Percentiles rank a stretch among this genome's conserved stretches.
Evolutionary conservation across 2,329 filamentous ascomycete species (phyloP).

Genomic region (Arthrinium phaeospermum): DNA sequence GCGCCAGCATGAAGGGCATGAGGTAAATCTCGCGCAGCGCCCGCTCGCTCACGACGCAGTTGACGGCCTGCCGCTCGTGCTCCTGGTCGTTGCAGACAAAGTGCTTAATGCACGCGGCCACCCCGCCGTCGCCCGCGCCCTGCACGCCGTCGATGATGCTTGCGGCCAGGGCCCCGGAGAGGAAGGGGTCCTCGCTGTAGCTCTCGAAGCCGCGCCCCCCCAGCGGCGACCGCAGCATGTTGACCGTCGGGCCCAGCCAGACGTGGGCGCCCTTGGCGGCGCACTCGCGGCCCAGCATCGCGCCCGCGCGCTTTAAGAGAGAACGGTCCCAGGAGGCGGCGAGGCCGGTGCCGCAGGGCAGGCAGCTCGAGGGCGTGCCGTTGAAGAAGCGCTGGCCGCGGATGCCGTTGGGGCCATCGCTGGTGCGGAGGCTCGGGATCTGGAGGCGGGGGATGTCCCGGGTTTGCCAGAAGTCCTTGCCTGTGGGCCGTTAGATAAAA

Average conservation of each 20-base stretch:
- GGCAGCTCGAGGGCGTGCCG: slow-evolving; percentile 62
- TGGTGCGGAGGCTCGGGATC: slow-evolving; percentile 45
- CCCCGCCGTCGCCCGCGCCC: too few species aligned
- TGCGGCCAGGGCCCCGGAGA: slow-evolving; percentile 59
- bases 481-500: too few species aligned
- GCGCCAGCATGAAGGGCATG: slow-evolving; percentile 61
- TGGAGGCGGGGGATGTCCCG: neutral
- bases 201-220: slow-evolving; percentile 66
- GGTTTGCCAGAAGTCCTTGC: slow-evolving; percentile 15
- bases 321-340: slow-evolving; percentile 62
- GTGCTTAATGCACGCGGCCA: slow-evolving; percentile 64
- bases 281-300: slow-evolving; percentile 57
- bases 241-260: slow-evolving; percentile 68
- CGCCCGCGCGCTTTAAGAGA: slow-evolving; percentile 56
- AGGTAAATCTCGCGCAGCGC: slow-evolving; percentile 64
- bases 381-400: slow-evolving; percentile 72
- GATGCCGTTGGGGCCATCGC: slow-evolving; percentile 72
- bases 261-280: slow-evolving; percentile 62
- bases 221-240: slow-evolving; percentile 65
- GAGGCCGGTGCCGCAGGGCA: slow-evolving; percentile 63
- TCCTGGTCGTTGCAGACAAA: slow-evolving; percentile 68
- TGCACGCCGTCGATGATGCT: slow-evolving; percentile 61
- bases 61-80: slow-evolving; percentile 60
- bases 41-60: slow-evolving; percentile 59
- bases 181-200: slow-evolving; percentile 61